phyloP scores from a whole-genome alignment of 495 filamentous ascomycete species.

The Oleoguttula mirabilis region DNA sequence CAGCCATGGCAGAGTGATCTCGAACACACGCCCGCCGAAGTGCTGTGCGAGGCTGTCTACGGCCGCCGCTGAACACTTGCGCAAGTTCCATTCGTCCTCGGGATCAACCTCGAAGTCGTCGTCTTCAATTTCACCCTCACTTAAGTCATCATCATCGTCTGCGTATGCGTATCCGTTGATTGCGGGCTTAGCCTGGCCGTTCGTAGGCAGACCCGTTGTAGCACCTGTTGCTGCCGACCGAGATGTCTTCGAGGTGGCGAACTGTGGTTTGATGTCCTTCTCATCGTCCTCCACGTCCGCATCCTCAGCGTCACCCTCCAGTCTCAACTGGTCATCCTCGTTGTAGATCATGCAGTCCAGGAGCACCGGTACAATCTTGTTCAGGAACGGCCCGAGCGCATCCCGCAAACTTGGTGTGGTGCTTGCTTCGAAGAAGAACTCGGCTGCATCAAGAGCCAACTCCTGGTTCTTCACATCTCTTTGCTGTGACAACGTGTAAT shows the following conservation, averaged over 20 bases:
- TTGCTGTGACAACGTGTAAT: slow-evolving; percentile 87
- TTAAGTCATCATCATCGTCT: slow-evolving; percentile 51
- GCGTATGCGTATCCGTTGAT: slow-evolving; percentile 23
- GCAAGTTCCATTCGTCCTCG: slow-evolving; percentile 88
- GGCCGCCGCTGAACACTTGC: slow-evolving; percentile 95
- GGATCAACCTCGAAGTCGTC: slow-evolving; percentile 67
- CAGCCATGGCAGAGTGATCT: slow-evolving; percentile 81
- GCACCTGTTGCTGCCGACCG: slow-evolving; percentile 34
- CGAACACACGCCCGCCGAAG: slow-evolving; percentile 79
- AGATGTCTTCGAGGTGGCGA: slow-evolving; percentile 61
- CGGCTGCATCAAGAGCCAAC: slow-evolving; percentile 83
- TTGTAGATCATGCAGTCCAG: slow-evolving; percentile 94
- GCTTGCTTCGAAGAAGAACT: slow-evolving; percentile 92
- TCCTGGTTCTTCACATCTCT: slow-evolving; percentile 74
- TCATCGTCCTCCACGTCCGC: slow-evolving; percentile 82
- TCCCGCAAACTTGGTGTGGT: slow-evolving; percentile 70
- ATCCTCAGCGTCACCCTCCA: slow-evolving; percentile 71
- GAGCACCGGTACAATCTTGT: slow-evolving; percentile 79
- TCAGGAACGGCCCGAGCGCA: slow-evolving; percentile 60
- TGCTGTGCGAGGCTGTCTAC: slow-evolving; percentile 87
- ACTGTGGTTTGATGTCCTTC: slow-evolving; percentile 86
- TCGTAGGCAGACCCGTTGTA: slow-evolving; percentile 32
- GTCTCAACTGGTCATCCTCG: slow-evolving; percentile 75
- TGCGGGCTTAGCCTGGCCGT: slow-evolving; percentile 22
- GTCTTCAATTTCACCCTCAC: slow-evolving; percentile 76